Evolutionary conservation across 345 rosid species (phyloP), one percentile per base, ranked within the genome.

Genomic region (Bretschneidera sinensis): DNA sequence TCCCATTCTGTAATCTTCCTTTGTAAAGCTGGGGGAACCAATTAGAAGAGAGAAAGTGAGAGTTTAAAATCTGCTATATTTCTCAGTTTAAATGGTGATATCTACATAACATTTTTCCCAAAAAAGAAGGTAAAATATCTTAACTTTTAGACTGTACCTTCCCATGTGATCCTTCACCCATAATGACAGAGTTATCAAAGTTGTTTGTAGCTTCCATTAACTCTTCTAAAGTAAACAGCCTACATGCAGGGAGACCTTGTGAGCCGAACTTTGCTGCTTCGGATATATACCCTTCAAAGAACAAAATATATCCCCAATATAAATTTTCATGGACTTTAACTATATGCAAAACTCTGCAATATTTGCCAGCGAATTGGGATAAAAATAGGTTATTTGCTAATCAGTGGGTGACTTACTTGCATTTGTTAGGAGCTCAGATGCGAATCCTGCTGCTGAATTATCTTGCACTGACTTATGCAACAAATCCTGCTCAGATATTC

Each of bases 1-100:
- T 79, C 60, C 97, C 99, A 72, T 76, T 86, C 64, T 83, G 90
- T 73, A 94, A 73, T 71, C 78, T 84, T 64, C 97, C 99, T 71
- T 69, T 90, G 72, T 86, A 83, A 64, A 94, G 79, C 99, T 94
- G 85, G 72, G 66, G 69, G 43, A 50, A 59, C 51, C 19, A 16
- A n/a, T n/a, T n/a, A 57, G 43, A 48, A 49, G 25, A 52, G 45
- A 39, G 15, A 1, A 14, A 1, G 45, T 39, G 45, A 39, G 45
- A 39, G 16, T 28, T 28, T 3, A n/a, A n/a, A n/a, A n/a, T n/a
- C n/a, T n/a, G n/a, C n/a, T n/a, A n/a, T n/a, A n/a, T n/a, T n/a
- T n/a, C n/a, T n/a, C n/a, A n/a, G n/a, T n/a, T n/a, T n/a, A n/a
- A n/a, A n/a, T n/a, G n/a, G n/a, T n/a, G n/a, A n/a, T n/a, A n/a